Conservation (phyloP, 106 monocot species). For the Phalaenopsis equestris region DNA sequence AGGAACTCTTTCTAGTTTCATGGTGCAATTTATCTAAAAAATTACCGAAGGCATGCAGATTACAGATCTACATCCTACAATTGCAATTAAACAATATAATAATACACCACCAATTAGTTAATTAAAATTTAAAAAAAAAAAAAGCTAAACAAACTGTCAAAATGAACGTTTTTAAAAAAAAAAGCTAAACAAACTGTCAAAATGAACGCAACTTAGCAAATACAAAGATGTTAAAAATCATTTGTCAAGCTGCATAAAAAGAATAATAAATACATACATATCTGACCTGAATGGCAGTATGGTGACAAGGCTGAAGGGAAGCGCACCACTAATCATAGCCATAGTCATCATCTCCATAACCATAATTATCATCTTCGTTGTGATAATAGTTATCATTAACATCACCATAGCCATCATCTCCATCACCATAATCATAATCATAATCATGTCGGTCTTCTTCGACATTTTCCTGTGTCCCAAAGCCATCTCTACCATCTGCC, state of each 20-base stretch:
- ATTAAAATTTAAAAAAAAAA: no score
- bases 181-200: no score
- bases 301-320: neutral
- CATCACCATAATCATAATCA: constrained; percentile 11
- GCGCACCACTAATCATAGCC: neutral
- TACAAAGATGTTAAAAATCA: neutral
- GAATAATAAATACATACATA: neutral
- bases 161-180: no score
- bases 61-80: no score
- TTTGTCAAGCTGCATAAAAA: neutral
- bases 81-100: no score
- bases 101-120: no score
- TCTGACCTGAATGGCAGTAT: neutral
- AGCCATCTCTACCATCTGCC: constrained; percentile 10
- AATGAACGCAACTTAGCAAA: neutral
- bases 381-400: constrained; percentile 18
- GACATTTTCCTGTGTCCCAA: constrained; percentile 7
- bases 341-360: constrained; percentile 11
- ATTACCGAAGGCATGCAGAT: no score
- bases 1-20: no score
- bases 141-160: no score
- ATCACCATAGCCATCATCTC: neutral
- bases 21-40: no score
- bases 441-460: neutral
- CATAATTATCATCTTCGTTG: constrained; percentile 19